These are phyloP conservation scores for Heracleum sosnowskyi DNA, from an alignment of 129 eudicot species.

Conservation along the genomic window DNA sequence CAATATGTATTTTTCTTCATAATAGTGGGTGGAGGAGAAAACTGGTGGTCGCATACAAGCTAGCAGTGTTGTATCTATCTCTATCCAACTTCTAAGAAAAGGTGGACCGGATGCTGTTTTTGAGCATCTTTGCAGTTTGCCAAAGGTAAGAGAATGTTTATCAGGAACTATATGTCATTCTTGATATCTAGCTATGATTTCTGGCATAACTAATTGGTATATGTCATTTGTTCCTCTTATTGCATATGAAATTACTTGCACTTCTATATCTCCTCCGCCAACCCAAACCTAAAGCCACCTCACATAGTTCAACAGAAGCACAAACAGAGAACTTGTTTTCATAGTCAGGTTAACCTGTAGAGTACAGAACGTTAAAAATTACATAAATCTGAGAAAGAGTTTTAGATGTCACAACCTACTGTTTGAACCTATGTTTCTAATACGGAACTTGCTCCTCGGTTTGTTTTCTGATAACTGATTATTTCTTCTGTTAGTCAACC, in stretches of 20 bases:
- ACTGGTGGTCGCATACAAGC: constrained; percentile 72
- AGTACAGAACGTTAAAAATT: not conserved
- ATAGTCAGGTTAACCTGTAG: not conserved
- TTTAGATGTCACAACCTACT: not conserved
- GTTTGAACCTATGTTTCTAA: not conserved
- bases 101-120: constrained; percentile 97
- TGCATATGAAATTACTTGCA: not conserved
- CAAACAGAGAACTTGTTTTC: not conserved
- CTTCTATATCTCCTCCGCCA: not conserved
- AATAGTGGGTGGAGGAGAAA: constrained; percentile 99
- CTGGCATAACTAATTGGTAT: not conserved
- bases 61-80: constrained; percentile 69
- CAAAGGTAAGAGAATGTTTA: constrained; percentile 46
- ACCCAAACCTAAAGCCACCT: too few species aligned
- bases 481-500: not conserved
- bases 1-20: not conserved
- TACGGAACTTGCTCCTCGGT: not conserved
- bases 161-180: not conserved
- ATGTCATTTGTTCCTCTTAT: not conserved
- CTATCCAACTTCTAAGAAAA: constrained; percentile 65
- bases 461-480: not conserved
- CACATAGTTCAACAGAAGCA: not conserved
- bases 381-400: not conserved
- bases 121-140: constrained; percentile 78
- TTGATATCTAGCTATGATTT: not conserved